Base-by-base conservation (phyloP, 1,284 basidiomycete species). In the Apiotrichum gracile region DNA sequence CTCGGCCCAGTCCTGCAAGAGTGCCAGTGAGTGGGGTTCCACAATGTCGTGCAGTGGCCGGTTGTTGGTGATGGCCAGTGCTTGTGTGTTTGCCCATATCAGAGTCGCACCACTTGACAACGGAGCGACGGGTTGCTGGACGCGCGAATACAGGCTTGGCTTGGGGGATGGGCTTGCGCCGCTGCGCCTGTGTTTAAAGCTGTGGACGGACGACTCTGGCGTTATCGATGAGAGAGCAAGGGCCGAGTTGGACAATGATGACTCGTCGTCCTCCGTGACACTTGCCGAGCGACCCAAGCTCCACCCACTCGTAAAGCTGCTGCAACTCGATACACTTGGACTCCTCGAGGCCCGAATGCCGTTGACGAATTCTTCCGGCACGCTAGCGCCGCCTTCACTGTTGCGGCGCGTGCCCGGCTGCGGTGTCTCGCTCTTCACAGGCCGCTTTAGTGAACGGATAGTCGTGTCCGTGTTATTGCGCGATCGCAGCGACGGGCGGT, bases 391-490 rank as follows among this genome's bases (percentile, higher is more conserved):
- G n/a, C n/a, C n/a, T n/a, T n/a, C n/a, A n/a, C n/a, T n/a, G n/a
- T n/a, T n/a, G n/a, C n/a, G n/a, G n/a, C n/a, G n/a, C n/a, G n/a
- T n/a, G n/a, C n/a, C n/a, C n/a, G n/a, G n/a, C n/a, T n/a, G n/a
- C n/a, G n/a, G n/a, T n/a, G n/a, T n/a, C n/a, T n/a, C n/a, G n/a
- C n/a, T n/a, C n/a, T n/a, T n/a, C n/a, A n/a, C 19, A 8, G 26
- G 2, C 8, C 26, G 16, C 37, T 10, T 14, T 16, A 25, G 49
- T 12, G 54, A 37, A 41, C 61, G 52, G 22, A 69, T 55, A 29
- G 67, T 69, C n/a, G 57, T 40, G 37, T 69, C 67, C 9, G 66
- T 68, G 47, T 69, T n/a, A n/a, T n/a, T 65, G n/a, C 65, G 49
- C n/a, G 43, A 21, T 10, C 4, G 9, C 12, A 45, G 19, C 2